Evolutionary conservation across 352 stramenopile species (phyloP).

Genomic region (Phytophthora uliginosa): DNA sequence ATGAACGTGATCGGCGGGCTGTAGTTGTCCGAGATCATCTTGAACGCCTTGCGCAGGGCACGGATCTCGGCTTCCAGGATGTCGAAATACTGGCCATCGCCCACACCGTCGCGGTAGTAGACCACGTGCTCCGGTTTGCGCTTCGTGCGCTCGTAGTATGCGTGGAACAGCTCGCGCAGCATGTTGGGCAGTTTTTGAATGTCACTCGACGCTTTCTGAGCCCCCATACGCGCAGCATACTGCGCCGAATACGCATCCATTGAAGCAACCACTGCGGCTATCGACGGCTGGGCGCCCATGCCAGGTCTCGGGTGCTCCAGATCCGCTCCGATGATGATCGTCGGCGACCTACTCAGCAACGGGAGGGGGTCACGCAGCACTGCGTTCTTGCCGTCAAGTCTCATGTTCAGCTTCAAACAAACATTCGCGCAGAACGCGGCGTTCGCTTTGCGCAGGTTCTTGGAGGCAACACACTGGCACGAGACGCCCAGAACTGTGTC

Average conservation of each 20-base stretch:
- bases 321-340: conserved; percentile 81
- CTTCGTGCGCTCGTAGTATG: conserved; percentile 72
- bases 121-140: conserved; percentile 75
- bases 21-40: conserved; percentile 61
- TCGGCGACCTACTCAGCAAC: conserved; percentile 43
- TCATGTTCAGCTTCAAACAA: background rate
- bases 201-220: background rate
- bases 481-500: background rate
- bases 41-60: conserved; percentile 74
- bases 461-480: background rate
- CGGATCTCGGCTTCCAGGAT: conserved; percentile 75
- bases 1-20: conserved; percentile 80
- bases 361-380: conserved; percentile 36
- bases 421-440: background rate
- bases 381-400: background rate
- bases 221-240: background rate
- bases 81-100: conserved; percentile 76
- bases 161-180: background rate
- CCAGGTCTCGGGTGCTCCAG: conserved; percentile 65
- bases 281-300: conserved; percentile 52
- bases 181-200: background rate
- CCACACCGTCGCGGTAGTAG: conserved; percentile 87
- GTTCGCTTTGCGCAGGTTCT: background rate
- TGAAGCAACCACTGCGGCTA: conserved; percentile 78
- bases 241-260: conserved; percentile 58